Evolutionary conservation across 352 stramenopile species (phyloP), one percentile per base, ranked within the genome.

Genomic region (Blastocystis sp.): DNA sequence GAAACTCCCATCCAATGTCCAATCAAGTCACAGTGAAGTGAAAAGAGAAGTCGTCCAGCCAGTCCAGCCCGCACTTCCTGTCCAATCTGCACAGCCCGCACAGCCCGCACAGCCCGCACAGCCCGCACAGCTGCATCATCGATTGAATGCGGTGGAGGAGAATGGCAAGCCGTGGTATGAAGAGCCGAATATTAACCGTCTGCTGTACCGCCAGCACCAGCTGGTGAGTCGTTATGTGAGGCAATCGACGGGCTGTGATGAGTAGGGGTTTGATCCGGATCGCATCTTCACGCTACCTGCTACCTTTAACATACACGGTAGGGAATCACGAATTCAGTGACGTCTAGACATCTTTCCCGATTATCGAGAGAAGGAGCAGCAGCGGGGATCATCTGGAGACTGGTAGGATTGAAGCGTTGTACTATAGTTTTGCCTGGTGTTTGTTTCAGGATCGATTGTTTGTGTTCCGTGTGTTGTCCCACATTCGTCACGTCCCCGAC

Each of bases 391-490:
- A 69, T 84, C 74, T 34, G 74, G 52, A 48, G 74, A 67, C 52
- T 84, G 74, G 74, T 69, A 11, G 7, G 11, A 43, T 21, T 23
- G 17, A 14, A 77, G 28, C 4, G 59, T 23, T 62, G n/a, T 59
- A 17, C 34, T 81, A 64, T 23, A 67, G n/a, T 66, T 77, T 77
- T 77, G 28, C 45, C 21, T 19, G 9, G 2, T 81, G 53, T 81
- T 81, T 81, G 71, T 81, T 81, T 7, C 28, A 48, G 61, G 38
- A 41, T 9, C 34, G 14, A 19, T 17, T 43, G 43, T 62, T 81
- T 81, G 71, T 81, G 71, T 81, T 77, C 43, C 60, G 38, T 66
- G 59, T 45, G 40, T 81, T 43, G 59, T 59, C 41, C 43, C n/a
- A 62, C 19, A 34, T 34, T 34, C 28, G 28, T 34, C 28, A 34